Base-by-base conservation (phyloP, 2,329 filamentous ascomycete genomes). In the Colletotrichum lentis region DNA sequence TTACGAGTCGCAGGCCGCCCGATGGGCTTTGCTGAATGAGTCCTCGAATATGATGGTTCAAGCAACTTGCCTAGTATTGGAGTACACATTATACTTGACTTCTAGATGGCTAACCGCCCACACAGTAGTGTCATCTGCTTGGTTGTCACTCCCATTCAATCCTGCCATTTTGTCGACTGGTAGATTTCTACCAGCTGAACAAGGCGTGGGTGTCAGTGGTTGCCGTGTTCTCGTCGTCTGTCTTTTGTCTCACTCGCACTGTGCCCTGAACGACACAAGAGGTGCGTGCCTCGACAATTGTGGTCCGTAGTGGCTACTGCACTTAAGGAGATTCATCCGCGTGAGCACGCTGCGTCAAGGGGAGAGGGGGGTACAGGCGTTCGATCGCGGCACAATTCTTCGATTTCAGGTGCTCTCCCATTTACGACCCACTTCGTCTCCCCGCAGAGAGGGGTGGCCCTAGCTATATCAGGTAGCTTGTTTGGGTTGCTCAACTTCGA, bases 381-480 rank as follows among this genome's bases (percentile, higher is more conserved):
- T 70, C 69, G 69, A 70, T 70, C 66, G 61, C 66, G 57, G 57
- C 69, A 43, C 60, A 69, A 66, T 69, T 69, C 16, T 53, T 69
- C 69, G 69, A 70, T 70, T 69, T 64, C 67, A 67, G 64, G 47
- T 69, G 58, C 27, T 47, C 59, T 50, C 24, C 58, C 27, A 54
- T 41, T 52, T 46, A 41, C 59, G 55, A 44, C 54, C 47, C 31
- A 43, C 69, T 69, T 61, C 53, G 55, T 65, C 61, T 69, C 69
- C 62, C 69, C 69, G 66, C 69, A 69, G 61, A 44, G 54, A 59
- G 69, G 69, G 37, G 69, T 70, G 66, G 22, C n/a, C 20, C 27
- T 70, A 70, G 39, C 52, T 43, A 55, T 31, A 31, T 41, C 14
- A 24, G n/a, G 62, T 41, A 65, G 56, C 57, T 56, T 52, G 55